Evolutionary conservation across 805 yeast species (phyloP), one percentile per base, ranked within the genome.

Genomic region (Ogataea zsoltii): DNA sequence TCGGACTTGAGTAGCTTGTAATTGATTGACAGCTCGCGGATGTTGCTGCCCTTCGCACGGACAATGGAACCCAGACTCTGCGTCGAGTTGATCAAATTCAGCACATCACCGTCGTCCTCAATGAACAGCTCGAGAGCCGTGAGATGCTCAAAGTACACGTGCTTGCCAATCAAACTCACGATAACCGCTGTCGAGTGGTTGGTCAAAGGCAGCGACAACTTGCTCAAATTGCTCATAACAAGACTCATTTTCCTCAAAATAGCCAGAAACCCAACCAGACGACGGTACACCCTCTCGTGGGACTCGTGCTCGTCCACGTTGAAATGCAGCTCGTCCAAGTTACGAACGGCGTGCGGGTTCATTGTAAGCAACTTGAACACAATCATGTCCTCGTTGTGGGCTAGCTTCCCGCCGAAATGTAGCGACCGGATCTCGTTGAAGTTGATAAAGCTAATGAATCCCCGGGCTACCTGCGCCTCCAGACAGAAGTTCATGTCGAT

Each of bases 251-350:
- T 61, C 41, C 69, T 55, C 25, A 64, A 41, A 38, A 65, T 65
- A 17, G 69, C 69, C 42, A 63, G 55, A 32, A 61, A 61, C 11
- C 69, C 69, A 41, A 65, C 69, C 11, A 65, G 39, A 23, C 69
- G 48, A 40, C 69, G 54, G 48, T 65, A 65, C 13, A 57, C 65
- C 18, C 53, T 39, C 15, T 65, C 66, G 30, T 53, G 53, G 14
- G 58, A 46, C 29, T 53, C 59, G 3, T 18, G 29, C n/a, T 47
- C 55, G 15, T 57, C 53, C 26, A 54, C 56, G 31, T 53, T 51
- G 49, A 65, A 65, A 38, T 58, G 59, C 15, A 65, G 44, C 40
- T 57, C 60, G 28, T 42, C 44, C 19, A 65, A 43, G 15, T 55
- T 46, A 25, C 50, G 51, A 14, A 65, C 47, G 48, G 56, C 44